phyloP scores from a whole-genome alignment of 2,329 filamentous ascomycete species.

The Teratosphaeria nubilosa region DNA sequence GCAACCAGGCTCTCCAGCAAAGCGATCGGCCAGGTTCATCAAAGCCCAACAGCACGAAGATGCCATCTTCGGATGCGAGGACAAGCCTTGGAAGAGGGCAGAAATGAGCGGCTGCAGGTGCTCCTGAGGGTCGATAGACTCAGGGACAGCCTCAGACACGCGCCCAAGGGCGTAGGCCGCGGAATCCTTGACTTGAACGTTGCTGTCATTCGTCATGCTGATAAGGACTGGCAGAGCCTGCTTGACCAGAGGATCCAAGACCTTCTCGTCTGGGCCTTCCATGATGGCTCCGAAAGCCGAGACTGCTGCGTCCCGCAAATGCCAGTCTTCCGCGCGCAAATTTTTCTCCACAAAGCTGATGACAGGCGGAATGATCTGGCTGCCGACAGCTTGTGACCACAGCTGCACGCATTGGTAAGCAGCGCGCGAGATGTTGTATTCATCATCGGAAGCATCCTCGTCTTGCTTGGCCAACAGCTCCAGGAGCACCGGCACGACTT shows the following conservation, averaged over 20 bases:
- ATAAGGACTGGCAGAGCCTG: conserved; percentile 89
- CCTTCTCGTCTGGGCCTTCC: conserved; percentile 91
- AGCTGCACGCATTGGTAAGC: conserved; percentile 95
- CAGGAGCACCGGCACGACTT: conserved; percentile 88
- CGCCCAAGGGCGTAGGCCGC: conserved; percentile 92
- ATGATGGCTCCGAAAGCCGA: conserved; percentile 97
- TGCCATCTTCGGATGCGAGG: conserved; percentile 91
- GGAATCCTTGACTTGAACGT: conserved; percentile 87
- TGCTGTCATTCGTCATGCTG: conserved; percentile 80
- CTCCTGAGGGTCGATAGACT: conserved; percentile 74
- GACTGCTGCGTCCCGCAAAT: conserved; percentile 85
- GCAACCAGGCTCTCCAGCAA: conserved; percentile 74
- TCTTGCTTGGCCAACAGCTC: conserved; percentile 90
- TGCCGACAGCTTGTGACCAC: conserved; percentile 83
- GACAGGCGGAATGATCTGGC: conserved; percentile 74
- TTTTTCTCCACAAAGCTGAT: conserved; percentile 86
- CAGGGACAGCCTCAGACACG: conserved; percentile 87
- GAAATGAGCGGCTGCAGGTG: conserved; percentile 79
- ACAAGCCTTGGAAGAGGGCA: conserved; percentile 79
- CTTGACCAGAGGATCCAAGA: conserved; percentile 88
- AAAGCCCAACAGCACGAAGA: conserved; percentile 97
- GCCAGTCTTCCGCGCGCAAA: conserved; percentile 86
- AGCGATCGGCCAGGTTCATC: conserved; percentile 96
- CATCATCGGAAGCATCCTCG: conserved; percentile 90
- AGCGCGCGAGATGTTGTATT: conserved; percentile 92